Base-by-base conservation (phyloP, 1,284 basidiomycete species). In the Athelia psychrophila region DNA sequence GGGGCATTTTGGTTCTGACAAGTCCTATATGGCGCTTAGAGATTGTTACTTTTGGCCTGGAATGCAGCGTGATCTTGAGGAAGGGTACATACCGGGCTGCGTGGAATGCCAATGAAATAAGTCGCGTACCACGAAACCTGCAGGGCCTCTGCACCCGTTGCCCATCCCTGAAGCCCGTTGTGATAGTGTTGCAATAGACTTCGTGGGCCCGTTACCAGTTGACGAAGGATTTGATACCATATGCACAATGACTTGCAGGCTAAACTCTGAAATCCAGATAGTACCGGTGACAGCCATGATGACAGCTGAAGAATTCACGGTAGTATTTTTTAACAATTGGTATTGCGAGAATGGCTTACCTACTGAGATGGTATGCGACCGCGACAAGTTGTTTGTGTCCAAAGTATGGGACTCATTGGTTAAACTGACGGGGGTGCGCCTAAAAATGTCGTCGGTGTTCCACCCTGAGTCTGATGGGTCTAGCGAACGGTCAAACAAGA, bases 201-300 rank as follows among this genome's bases (percentile, higher is more conserved):
- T 71, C 46, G 62, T 72, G 12, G 64, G 68, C 2, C 68, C 64
- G 0, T 55, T 72, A 1, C 60, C 58, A 1, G 32, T 49, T 9
- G 58, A 60, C 45, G 24, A 47, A 1, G 56, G 57, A 12, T 52
- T 42, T 42, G 52, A 63, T 51, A 42, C 25, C 20, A 51, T 60
- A 2, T 23, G 54, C 23, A 53, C 55, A 8, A 56, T 60, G 48
- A 59, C 54, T 12, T 50, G 20, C 38, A 6, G n/a, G 5, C n/a
- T 42, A 9, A 16, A 16, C 6, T 9, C 38, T 8, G 38, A 42
- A n/a, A 8, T 42, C n/a, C 38, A 6, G n/a, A 42, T 42, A 18
- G 20, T 42, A 9, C 38, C 38, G 6, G 20, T 22, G 8, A n/a
- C 5, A n/a, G 6, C n/a, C 8, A 42, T 9, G 9, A 42, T 42